A percentile compares a stretch with the other conserved stretches of the same genome.
These are phyloP conservation scores for Dactylellina drechsleri DNA, from an alignment of 2,329 filamentous ascomycete species.

Conservation along the genomic window DNA sequence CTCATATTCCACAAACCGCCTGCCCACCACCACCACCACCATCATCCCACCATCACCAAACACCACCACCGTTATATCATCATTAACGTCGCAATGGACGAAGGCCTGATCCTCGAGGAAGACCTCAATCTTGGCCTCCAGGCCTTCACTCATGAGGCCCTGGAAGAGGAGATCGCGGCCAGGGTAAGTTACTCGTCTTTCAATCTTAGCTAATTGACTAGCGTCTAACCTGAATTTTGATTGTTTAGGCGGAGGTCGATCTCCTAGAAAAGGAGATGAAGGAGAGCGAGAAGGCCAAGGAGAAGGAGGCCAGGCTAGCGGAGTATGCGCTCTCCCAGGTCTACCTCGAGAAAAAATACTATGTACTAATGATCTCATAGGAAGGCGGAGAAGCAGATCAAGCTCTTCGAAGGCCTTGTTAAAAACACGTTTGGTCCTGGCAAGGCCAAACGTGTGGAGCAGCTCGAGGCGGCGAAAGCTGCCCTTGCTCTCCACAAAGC, in stretches of 20 bases:
- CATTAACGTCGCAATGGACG: constrained; percentile 23
- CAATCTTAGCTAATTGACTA: too few species aligned
- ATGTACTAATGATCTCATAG: constrained; percentile 3
- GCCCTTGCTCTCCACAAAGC: constrained; percentile 73
- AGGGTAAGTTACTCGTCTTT: constrained; percentile 4
- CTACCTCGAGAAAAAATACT: background rate
- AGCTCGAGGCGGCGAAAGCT: constrained; percentile 73
- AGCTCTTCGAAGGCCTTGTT: constrained; percentile 10
- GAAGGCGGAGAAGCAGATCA: constrained; percentile 33
- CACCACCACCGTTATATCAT: background rate
- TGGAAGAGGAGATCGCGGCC: constrained; percentile 43
- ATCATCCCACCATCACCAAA: background rate
- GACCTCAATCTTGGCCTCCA: constrained; percentile 52
- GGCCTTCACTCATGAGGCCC: constrained; percentile 44
- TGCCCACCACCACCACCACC: too few species aligned
- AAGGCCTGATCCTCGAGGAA: constrained; percentile 36
- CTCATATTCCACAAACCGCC: too few species aligned
- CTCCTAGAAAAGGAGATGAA: constrained; percentile 42
- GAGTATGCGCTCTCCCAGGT: constrained; percentile 2
- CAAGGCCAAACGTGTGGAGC: constrained; percentile 63
- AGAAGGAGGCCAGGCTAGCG: constrained; percentile 30
- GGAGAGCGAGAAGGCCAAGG: constrained; percentile 25
- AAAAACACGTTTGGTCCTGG: constrained; percentile 27
- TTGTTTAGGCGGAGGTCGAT: constrained; percentile 31
- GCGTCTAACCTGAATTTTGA: background rate